These are phyloP conservation scores for Salix brachista DNA, from an alignment of 345 rosid species.

Conservation along the genomic window DNA sequence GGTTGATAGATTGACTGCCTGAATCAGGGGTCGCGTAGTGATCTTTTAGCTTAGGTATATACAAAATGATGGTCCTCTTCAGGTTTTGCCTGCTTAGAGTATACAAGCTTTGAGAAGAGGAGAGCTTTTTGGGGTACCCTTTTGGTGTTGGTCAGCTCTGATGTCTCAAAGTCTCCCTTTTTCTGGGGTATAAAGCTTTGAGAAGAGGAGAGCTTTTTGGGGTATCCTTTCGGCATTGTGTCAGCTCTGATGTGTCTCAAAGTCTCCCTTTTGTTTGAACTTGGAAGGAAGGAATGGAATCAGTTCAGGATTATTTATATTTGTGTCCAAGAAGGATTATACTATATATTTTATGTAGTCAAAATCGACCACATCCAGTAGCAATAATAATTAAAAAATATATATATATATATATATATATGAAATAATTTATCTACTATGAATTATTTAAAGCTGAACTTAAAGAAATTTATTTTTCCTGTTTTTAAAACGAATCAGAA, in stretches of 20 bases:
- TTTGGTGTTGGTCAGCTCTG: neutral
- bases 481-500: neutral
- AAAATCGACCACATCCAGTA: neutral
- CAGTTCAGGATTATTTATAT: slow-evolving; percentile 4
- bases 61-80: neutral
- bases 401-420: no score
- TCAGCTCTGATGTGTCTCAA: neutral
- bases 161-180: neutral
- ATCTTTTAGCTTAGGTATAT: slow-evolving; percentile 18
- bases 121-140: neutral
- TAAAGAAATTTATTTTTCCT: neutral
- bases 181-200: neutral
- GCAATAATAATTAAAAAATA: no score
- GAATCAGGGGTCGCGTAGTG: slow-evolving; percentile 50
- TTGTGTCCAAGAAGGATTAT: neutral
- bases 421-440: neutral
- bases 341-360: neutral
- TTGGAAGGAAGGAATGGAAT: neutral
- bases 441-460: neutral
- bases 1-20: slow-evolving; percentile 56
- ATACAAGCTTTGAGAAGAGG: neutral
- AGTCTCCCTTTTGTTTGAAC: slow-evolving; percentile 7
- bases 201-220: neutral
- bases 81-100: neutral
- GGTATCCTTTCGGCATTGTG: neutral